Percentiles rank a stretch among this genome's conserved stretches.
Evolutionary conservation across 176 grass and related monocot genomes (phyloP).

Genomic region (Echinochloa phyllopogon): DNA sequence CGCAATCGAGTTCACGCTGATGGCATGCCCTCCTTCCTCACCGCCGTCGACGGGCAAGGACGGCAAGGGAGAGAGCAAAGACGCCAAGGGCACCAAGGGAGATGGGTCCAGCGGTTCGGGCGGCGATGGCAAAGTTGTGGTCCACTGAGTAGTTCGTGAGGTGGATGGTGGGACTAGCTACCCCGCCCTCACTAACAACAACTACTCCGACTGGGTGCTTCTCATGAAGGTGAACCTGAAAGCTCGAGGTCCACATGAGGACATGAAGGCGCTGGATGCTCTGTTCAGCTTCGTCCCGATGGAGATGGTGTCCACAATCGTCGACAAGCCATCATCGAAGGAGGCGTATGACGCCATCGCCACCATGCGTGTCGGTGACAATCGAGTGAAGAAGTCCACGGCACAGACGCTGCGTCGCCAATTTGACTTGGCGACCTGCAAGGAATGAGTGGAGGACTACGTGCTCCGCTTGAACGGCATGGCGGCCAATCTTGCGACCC

Average conservation of each 20-base stretch:
- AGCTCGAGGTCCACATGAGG: background rate
- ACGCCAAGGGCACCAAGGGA: too few relatives aligned
- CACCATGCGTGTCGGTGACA: background rate
- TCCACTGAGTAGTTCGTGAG: too few relatives aligned
- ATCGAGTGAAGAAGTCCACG: background rate
- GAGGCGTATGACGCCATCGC: background rate
- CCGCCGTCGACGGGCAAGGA: too few relatives aligned
- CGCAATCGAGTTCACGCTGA: too few relatives aligned
- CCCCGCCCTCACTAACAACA: too few relatives aligned
- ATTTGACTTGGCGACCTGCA: background rate
- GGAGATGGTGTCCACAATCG: background rate
- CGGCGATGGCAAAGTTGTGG: too few relatives aligned
- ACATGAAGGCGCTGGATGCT: background rate
- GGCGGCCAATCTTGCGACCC: background rate
- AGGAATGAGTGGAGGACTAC: background rate
- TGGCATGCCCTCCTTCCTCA: too few relatives aligned
- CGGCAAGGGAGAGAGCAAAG: too few relatives aligned
- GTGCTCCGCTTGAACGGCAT: background rate
- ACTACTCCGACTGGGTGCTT: too few relatives aligned
- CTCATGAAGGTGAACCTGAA: too few relatives aligned
- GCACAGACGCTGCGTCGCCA: background rate
- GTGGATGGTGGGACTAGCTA: too few relatives aligned
- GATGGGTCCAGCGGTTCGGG: too few relatives aligned
- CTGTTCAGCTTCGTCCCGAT: background rate
- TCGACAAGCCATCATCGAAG: background rate